Conservation (phyloP, 441 rosid genomes). For the Aleurites moluccanus region DNA sequence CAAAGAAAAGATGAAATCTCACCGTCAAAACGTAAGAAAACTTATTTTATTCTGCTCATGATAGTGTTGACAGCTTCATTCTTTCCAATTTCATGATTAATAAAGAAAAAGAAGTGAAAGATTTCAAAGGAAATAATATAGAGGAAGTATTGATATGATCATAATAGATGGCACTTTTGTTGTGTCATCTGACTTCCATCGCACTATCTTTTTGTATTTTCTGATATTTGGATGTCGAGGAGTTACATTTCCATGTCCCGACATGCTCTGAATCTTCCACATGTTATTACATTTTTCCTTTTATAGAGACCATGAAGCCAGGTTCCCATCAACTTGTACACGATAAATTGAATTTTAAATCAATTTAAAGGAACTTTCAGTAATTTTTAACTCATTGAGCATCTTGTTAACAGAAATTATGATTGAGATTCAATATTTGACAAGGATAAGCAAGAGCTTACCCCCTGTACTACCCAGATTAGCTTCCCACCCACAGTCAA, state of each 20-base stretch:
- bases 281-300: background rate
- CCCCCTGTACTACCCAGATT: background rate
- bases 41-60: background rate
- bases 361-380: background rate
- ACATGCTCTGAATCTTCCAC: background rate
- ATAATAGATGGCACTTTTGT: background rate
- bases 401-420: background rate
- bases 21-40: background rate
- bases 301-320: background rate
- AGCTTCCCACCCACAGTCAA: background rate
- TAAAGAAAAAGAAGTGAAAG: background rate
- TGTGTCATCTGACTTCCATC: background rate
- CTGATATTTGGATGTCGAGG: background rate
- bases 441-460: background rate
- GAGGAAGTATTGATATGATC: background rate
- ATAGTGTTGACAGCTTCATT: background rate
- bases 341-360: background rate
- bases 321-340: background rate
- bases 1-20: background rate
- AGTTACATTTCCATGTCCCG: background rate
- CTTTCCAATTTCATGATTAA: background rate
- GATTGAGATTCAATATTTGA: background rate
- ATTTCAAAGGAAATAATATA: background rate
- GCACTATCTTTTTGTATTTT: background rate
- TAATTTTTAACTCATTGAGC: background rate